Evolutionary conservation across 2,329 filamentous ascomycete species (phyloP).

Genomic region (Paracorniculantispora psalliotae): DNA sequence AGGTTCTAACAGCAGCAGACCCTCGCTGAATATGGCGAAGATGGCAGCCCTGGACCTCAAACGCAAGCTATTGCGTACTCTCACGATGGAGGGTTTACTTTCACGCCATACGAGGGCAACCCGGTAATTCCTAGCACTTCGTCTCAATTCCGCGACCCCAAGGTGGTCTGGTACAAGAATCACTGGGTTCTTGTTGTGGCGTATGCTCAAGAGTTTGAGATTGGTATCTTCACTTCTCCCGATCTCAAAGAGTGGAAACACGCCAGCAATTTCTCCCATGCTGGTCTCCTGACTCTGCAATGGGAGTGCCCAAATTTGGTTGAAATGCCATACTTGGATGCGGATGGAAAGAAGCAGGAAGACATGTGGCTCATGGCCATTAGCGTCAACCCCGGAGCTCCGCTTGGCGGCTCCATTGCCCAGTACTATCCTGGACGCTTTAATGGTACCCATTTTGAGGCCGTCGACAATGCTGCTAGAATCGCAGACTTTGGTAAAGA

Average conservation of each 20-base stretch:
- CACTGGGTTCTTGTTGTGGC: conserved; percentile 56
- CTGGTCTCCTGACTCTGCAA: conserved; percentile 48
- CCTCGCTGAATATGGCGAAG: conserved; percentile 16
- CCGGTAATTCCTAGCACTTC: conserved; percentile 54
- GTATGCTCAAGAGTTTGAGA: conserved; percentile 45
- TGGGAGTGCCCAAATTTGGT: conserved; percentile 63
- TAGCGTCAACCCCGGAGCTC: conserved; percentile 53
- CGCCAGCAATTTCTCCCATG: conserved; percentile 48
- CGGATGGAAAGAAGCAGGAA: conserved; percentile 25
- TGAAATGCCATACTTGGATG: conserved; percentile 41
- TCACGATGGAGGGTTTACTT: conserved; percentile 56
- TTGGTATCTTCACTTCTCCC: conserved; percentile 58
- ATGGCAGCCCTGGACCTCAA: conserved; percentile 27
- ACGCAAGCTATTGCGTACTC: conserved; percentile 60
- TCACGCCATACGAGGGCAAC: conserved; percentile 54
- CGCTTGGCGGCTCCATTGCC: conserved; percentile 49
- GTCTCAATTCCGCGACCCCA: conserved; percentile 59
- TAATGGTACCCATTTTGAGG: conserved; percentile 59
- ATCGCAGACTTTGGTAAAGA: conserved; percentile 32
- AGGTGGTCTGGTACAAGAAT: conserved; percentile 54
- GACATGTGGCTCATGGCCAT: conserved; percentile 41
- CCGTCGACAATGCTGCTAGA: conserved; percentile 24
- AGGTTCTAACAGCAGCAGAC: conserved; percentile 17
- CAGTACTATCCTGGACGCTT: conserved; percentile 56
- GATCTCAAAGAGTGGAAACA: conserved; percentile 54